Evolutionary conservation across 257 asterid species (phyloP).

Genomic region (Ophiorrhiza pumila): DNA sequence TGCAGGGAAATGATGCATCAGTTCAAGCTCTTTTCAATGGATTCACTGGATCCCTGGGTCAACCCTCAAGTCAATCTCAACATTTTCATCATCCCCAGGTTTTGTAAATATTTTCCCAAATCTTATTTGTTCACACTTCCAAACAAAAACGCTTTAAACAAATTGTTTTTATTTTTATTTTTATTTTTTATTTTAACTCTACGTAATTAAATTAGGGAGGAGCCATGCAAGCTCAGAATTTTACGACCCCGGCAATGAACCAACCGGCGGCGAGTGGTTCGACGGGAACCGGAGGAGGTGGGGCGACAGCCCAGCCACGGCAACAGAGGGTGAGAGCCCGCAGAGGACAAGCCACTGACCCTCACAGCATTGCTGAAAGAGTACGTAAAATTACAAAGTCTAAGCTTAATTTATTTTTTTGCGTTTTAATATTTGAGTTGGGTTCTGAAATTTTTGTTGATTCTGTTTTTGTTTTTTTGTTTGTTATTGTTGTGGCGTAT

Average conservation of each 20-base stretch:
- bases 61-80: conserved; percentile 52
- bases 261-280: conserved; percentile 61
- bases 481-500: conserved; percentile 11
- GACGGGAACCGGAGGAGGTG: conserved; percentile 40
- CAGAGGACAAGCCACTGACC: conserved; percentile 98
- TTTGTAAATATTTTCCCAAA: background rate
- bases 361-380: conserved; percentile 97
- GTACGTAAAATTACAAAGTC: conserved; percentile 43
- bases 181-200: background rate
- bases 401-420: background rate
- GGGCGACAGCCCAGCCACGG: conserved; percentile 59
- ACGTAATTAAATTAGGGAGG: conserved; percentile 6
- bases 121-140: no score
- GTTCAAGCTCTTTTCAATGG: conserved; percentile 67
- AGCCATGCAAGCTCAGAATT: conserved; percentile 41
- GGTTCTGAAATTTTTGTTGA: conserved; percentile 26
- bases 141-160: background rate
- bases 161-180: background rate
- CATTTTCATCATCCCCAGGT: conserved; percentile 70
- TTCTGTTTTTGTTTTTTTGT: conserved; percentile 10
- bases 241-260: conserved; percentile 38
- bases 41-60: conserved; percentile 73
- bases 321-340: conserved; percentile 95
- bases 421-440: conserved; percentile 10
- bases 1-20: conserved; percentile 59